These are phyloP conservation scores for Tetracladium marchalianum DNA, from an alignment of 495 filamentous ascomycete genomes.

Conservation along the genomic window DNA sequence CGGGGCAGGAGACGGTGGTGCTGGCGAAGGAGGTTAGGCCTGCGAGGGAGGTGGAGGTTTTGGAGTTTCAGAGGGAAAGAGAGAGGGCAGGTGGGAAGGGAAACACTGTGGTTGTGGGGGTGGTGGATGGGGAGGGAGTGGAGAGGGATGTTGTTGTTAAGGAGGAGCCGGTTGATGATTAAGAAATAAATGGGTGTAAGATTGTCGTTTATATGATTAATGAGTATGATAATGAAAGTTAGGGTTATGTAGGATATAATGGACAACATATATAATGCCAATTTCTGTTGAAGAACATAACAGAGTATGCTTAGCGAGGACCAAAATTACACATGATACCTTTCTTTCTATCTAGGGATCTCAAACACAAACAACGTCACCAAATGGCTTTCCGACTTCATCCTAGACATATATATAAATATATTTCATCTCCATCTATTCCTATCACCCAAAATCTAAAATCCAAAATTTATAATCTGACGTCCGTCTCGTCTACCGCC, in stretches of 20 bases:
- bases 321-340: too few relatives aligned
- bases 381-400: neutral
- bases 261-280: too few relatives aligned
- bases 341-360: too few relatives aligned
- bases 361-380: neutral
- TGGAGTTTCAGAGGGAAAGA: constrained; percentile 29
- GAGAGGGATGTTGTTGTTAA: constrained; percentile 14
- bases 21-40: constrained; percentile 35
- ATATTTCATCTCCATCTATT: neutral
- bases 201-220: neutral
- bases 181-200: neutral
- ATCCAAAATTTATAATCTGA: too few relatives aligned
- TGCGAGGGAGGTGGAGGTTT: constrained; percentile 28
- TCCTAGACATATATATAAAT: neutral
- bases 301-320: too few relatives aligned
- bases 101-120: constrained; percentile 6
- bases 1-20: constrained; percentile 79
- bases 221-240: neutral
- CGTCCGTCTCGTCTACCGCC: neutral
- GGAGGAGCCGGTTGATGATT: constrained; percentile 6
- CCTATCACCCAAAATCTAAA: neutral
- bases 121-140: constrained; percentile 7
- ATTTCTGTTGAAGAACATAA: too few relatives aligned
- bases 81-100: constrained; percentile 14
- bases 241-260: too few relatives aligned